These are phyloP conservation scores for Lipomyces lipofer DNA, from an alignment of 805 yeast genomes.

Conservation along the genomic window DNA sequence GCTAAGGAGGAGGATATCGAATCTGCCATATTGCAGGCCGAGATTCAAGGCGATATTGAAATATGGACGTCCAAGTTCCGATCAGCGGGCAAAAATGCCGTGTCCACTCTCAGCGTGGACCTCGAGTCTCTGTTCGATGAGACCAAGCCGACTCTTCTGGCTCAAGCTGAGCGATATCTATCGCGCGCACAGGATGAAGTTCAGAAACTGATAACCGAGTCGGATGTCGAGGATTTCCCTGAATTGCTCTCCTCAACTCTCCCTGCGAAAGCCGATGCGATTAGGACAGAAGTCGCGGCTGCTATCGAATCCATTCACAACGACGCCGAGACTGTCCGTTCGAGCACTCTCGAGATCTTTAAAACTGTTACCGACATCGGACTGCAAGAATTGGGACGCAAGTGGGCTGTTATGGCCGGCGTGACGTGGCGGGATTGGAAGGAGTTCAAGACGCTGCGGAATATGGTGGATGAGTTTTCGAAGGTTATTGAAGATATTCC, in stretches of 20 bases:
- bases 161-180: conserved; percentile 5
- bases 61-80: conserved; percentile 23
- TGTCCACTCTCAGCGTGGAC: conserved; percentile 16
- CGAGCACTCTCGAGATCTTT: conserved; percentile 17
- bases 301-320: conserved; percentile 6
- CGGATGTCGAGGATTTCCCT: conserved; percentile 3
- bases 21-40: conserved; percentile 5
- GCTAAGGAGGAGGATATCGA: conserved; percentile 9
- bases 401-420: conserved; percentile 27
- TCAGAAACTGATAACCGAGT: neutral
- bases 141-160: conserved; percentile 1
- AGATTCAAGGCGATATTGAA: conserved; percentile 11
- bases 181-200: conserved; percentile 4
- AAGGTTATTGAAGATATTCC: conserved; percentile 21
- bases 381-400: conserved; percentile 26
- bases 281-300: conserved; percentile 7
- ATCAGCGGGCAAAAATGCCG: conserved; percentile 26
- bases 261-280: conserved; percentile 11
- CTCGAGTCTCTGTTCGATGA: conserved; percentile 8
- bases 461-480: conserved; percentile 25
- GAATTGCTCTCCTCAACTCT: conserved; percentile 1
- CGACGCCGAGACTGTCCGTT: conserved; percentile 20
- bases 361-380: conserved; percentile 27
- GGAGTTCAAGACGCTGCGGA: conserved; percentile 17
- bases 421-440: conserved; percentile 31